These are phyloP conservation scores for Castanea mollissima DNA, from an alignment of 306 rosid genomes.

Conservation along the genomic window DNA sequence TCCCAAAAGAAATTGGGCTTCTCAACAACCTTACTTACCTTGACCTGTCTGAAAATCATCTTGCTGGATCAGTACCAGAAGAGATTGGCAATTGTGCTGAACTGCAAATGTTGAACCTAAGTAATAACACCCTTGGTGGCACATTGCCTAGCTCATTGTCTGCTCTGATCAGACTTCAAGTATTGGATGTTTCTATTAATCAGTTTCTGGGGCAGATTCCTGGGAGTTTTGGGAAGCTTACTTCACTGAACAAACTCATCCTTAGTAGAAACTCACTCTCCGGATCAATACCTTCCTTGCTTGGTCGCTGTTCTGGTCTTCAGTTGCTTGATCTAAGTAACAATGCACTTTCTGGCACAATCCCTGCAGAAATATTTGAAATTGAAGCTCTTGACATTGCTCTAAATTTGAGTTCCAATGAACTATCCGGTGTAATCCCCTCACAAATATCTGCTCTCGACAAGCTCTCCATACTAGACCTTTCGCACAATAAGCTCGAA, in stretches of 20 bases:
- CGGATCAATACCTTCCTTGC: slow-evolving; percentile 61
- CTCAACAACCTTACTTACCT: slow-evolving; percentile 60
- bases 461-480: slow-evolving; percentile 70
- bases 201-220: slow-evolving; percentile 57
- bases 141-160: slow-evolving; percentile 55
- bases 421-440: slow-evolving; percentile 59
- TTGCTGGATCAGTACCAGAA: slow-evolving; percentile 56
- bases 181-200: slow-evolving; percentile 67
- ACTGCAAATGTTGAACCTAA: slow-evolving; percentile 78
- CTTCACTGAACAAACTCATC: slow-evolving; percentile 61
- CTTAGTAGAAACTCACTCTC: slow-evolving; percentile 55
- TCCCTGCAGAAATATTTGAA: slow-evolving; percentile 58
- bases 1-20: slow-evolving; percentile 64
- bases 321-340: slow-evolving; percentile 75
- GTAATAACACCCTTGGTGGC: slow-evolving; percentile 74
- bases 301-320: slow-evolving; percentile 64
- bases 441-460: slow-evolving; percentile 58
- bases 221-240: slow-evolving; percentile 50
- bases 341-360: slow-evolving; percentile 62
- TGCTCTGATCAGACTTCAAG: slow-evolving; percentile 63
- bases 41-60: slow-evolving; percentile 71
- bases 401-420: slow-evolving; percentile 71
- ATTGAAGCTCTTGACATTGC: slow-evolving; percentile 76
- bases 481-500: slow-evolving; percentile 69
- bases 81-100: slow-evolving; percentile 66